Base-by-base conservation (phyloP, 2,329 filamentous ascomycete genomes). In the Aspergillus proliferans region DNA sequence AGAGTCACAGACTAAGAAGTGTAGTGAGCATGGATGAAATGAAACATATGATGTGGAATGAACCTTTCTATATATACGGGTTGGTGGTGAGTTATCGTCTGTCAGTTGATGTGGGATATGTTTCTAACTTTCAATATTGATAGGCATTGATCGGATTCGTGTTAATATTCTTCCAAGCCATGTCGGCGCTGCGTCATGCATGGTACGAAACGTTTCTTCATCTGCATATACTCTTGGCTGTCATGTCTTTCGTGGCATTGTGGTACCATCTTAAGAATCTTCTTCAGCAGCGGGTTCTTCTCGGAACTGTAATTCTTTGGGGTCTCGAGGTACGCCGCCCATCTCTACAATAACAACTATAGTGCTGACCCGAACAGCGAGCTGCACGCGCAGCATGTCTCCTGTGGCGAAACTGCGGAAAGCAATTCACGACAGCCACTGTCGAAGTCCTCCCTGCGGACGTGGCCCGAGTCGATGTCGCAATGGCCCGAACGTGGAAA, bases 401-500 rank as follows among this genome's bases (percentile, higher is more conserved):
- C 14, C 45, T 74, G 26, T 80, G 77, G 68, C 72, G 77, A 66
- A 81, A 80, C 56, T 63, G 72, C 14, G 70, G 71, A 51, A 65
- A 65, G 28, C 70, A 71, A 21, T 61, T 70, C 43, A 79, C 77
- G 5, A 72, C 67, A 38, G 73, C 81, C 39, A 74, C 70, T 1
- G 71, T 82, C 19, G 78, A 82, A 57, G 76, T 78, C 43, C 68
- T 83, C 40, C 76, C 78, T 2, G 74, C 74, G 15, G 76, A 79
- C 54, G 78, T 80, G 12, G 78, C 76, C 47, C 74, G 79, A 24
- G 75, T 68, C 4, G 62, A 64, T 15, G 58, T 68, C 2, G 56
- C 59, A 4, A 55, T 66, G 19, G 58, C 64, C 5, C 54, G 65
- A 5, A 52, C 61, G 3, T 67, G 64, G 64, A 59, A 48, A 6